Percentiles rank a stretch among this genome's conserved stretches.
Evolutionary conservation across 805 yeast species (phyloP).

Genomic region (Saccharomycopsis oosterbeekiorum): DNA sequence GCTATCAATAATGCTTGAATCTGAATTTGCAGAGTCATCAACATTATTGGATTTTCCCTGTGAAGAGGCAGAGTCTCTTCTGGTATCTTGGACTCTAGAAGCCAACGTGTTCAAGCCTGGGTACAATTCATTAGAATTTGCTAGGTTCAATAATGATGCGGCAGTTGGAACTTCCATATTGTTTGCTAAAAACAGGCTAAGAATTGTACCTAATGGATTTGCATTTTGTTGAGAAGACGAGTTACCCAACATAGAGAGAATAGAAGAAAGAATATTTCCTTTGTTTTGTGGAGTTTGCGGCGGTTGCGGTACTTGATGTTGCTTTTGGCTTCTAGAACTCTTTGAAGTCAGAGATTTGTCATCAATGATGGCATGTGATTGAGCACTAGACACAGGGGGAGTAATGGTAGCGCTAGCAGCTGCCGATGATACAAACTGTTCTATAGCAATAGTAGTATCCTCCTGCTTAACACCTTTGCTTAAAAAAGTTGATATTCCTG

Average conservation of each 20-base stretch:
- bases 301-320: neutral
- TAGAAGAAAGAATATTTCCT: neutral
- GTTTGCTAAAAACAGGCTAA: neutral
- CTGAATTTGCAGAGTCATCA: neutral
- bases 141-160: constrained; percentile 12
- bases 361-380: neutral
- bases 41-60: neutral
- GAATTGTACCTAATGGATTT: neutral
- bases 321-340: neutral
- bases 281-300: neutral
- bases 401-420: neutral
- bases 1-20: neutral
- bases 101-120: constrained; percentile 17
- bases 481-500: neutral
- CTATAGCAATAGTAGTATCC: neutral
- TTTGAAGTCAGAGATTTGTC: neutral
- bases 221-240: neutral
- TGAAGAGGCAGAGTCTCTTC: constrained; percentile 1
- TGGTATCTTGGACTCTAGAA: constrained; percentile 8
- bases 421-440: neutral
- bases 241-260: neutral
- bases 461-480: neutral
- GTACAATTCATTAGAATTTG: constrained; percentile 15
- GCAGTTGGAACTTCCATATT: constrained; percentile 4
- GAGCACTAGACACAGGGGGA: neutral